Conservation (phyloP, 176 grass and related monocot genomes). For the Avena eriantha region DNA sequence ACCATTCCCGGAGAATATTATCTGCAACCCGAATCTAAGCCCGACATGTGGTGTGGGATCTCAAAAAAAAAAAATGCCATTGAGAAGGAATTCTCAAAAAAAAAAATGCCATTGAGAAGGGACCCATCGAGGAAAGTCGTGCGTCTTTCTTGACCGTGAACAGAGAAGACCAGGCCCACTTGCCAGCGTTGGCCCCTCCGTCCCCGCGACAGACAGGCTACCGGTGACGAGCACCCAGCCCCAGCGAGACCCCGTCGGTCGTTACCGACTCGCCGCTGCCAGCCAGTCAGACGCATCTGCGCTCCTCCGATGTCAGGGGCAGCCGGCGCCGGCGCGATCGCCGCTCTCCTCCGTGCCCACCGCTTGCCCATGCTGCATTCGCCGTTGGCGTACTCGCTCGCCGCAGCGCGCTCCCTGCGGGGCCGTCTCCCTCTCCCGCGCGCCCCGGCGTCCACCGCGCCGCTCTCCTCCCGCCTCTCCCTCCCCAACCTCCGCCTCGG, state of each 20-base stretch:
- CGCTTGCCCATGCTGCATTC: slow-evolving; percentile 1
- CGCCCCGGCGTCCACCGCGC: not conserved
- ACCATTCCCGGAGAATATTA: no score
- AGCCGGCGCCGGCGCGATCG: slow-evolving; percentile 31
- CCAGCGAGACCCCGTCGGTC: slow-evolving; percentile 7
- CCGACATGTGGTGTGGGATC: no score
- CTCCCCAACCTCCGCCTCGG: slow-evolving; percentile 33
- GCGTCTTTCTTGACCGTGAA: not conserved
- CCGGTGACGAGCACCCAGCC: not conserved
- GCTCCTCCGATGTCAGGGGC: slow-evolving; percentile 34
- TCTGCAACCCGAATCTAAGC: not conserved
- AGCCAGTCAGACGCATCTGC: not conserved
- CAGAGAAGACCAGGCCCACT: not conserved
- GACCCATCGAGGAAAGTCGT: not conserved
- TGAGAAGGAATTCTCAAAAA: not conserved
- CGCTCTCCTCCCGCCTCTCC: not conserved
- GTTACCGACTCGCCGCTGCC: not conserved
- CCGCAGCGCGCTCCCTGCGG: not conserved
- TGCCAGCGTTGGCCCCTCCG: not conserved
- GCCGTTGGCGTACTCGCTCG: not conserved
- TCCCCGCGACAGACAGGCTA: not conserved
- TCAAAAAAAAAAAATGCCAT: no score
- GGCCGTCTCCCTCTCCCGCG: not conserved
- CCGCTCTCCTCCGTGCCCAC: slow-evolving; percentile 29
- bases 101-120: not conserved